phyloP scores from a whole-genome alignment of 2,329 filamentous ascomycete species.

The Mariannaea sp. region DNA sequence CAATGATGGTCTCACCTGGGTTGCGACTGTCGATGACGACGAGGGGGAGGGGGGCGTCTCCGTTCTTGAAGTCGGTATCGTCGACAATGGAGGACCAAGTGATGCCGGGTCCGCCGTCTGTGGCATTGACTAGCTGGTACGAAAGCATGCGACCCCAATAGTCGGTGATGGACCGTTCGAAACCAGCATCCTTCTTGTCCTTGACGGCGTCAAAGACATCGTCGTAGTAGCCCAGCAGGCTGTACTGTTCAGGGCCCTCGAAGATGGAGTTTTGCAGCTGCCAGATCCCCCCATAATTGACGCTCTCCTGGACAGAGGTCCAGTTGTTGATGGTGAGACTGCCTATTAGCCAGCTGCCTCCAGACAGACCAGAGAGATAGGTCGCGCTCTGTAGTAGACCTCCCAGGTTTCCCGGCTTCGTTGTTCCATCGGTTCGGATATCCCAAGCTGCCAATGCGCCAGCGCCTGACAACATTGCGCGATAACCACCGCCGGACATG shows the following conservation, averaged over 20 bases:
- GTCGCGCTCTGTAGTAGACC: slow-evolving; percentile 81
- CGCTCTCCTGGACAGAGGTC: slow-evolving; percentile 56
- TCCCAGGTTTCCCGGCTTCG: slow-evolving; percentile 68
- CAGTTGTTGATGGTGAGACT: slow-evolving; percentile 86
- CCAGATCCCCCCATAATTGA: slow-evolving; percentile 47
- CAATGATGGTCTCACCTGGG: slow-evolving; percentile 50
- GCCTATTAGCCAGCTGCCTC: slow-evolving; percentile 85
- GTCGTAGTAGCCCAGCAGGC: slow-evolving; percentile 47
- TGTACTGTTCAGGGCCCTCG: slow-evolving; percentile 45
- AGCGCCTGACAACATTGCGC: slow-evolving; percentile 83
- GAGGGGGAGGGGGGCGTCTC: slow-evolving; percentile 54
- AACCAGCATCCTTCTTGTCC: slow-evolving; percentile 48
- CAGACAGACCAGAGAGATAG: slow-evolving; percentile 80
- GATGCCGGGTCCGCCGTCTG: slow-evolving; percentile 72
- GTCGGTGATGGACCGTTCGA: slow-evolving; percentile 75
- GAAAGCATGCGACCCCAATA: slow-evolving; percentile 88
- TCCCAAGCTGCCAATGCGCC: slow-evolving; percentile 83
- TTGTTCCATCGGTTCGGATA: slow-evolving; percentile 60
- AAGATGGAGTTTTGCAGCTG: slow-evolving; percentile 50
- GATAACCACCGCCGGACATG: slow-evolving; percentile 82
- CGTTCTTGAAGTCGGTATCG: slow-evolving; percentile 49
- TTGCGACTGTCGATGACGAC: slow-evolving; percentile 55
- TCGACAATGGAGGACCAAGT: slow-evolving; percentile 75
- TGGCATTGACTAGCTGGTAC: slow-evolving; percentile 81
- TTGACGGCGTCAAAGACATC: slow-evolving; percentile 43